Conservation (phyloP, 441 rosid genomes). For the Pelargonium myrrhifolium region DNA sequence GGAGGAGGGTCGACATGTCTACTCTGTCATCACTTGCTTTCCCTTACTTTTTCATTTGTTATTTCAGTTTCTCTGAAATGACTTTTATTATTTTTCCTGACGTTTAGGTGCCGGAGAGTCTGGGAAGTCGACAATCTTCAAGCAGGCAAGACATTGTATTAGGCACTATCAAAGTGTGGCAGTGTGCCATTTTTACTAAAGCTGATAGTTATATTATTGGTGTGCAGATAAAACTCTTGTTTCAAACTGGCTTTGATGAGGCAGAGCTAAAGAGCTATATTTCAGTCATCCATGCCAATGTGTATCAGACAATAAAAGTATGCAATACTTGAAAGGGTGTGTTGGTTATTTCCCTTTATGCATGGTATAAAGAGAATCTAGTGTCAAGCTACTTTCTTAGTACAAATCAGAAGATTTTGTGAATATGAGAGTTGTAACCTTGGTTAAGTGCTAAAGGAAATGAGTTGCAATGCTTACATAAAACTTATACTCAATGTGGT, state of each 20-base stretch:
- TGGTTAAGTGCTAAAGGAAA: conserved; percentile 10
- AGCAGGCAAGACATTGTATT: conserved; percentile 55
- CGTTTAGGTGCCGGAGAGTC: conserved; percentile 92
- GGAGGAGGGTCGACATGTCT: neutral
- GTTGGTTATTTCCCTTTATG: conserved; percentile 57
- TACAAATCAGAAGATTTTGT: neutral
- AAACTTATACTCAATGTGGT: conserved; percentile 21
- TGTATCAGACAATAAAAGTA: conserved; percentile 97
- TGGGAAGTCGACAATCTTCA: conserved; percentile 95
- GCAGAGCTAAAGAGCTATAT: conserved; percentile 77
- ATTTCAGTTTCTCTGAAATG: neutral
- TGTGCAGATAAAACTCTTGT: conserved; percentile 80
- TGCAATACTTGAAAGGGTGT: conserved; percentile 69
- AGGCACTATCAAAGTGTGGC: neutral
- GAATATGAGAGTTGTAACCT: conserved; percentile 11
- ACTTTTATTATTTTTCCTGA: conserved; percentile 17
- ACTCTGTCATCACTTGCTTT: neutral
- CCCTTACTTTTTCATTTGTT: neutral
- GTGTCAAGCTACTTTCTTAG: conserved; percentile 24
- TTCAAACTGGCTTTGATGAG: conserved; percentile 95
- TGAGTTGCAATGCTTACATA: conserved; percentile 9
- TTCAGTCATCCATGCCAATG: conserved; percentile 92
- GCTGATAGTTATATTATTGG: conserved; percentile 9
- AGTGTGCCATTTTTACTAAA: neutral
- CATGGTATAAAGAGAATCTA: conserved; percentile 23